Percentiles rank a stretch among this genome's conserved stretches.
These are phyloP conservation scores for Microbotryum intermedium DNA, from an alignment of 1,284 basidiomycete species.

Conservation along the genomic window DNA sequence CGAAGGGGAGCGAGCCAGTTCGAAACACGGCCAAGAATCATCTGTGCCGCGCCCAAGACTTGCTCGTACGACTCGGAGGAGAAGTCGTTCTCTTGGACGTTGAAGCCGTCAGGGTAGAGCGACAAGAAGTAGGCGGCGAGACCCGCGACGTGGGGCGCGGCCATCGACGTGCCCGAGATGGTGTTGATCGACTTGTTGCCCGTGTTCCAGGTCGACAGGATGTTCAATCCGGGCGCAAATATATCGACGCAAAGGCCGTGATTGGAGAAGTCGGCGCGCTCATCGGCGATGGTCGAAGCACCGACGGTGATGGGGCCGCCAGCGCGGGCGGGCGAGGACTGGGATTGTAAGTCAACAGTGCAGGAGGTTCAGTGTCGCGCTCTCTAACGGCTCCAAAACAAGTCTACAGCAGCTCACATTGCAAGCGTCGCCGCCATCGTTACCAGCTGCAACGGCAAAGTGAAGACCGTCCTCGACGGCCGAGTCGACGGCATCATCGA, in stretches of 20 bases:
- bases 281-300: slow-evolving; percentile 68
- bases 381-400: slow-evolving; percentile 6
- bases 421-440: slow-evolving; percentile 32
- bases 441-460: slow-evolving; percentile 90
- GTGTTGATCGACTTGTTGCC: slow-evolving; percentile 54
- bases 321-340: slow-evolving; percentile 67
- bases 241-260: slow-evolving; percentile 52
- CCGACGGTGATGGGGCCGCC: slow-evolving; percentile 75
- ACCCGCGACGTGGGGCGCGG: slow-evolving; percentile 56
- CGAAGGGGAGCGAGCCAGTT: slow-evolving; percentile 8
- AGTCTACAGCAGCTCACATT: no score
- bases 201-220: slow-evolving; percentile 61
- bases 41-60: slow-evolving; percentile 16
- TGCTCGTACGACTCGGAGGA: slow-evolving; percentile 1
- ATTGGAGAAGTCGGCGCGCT: slow-evolving; percentile 71
- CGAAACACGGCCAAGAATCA: slow-evolving; percentile 35
- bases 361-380: not conserved
- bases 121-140: slow-evolving; percentile 76
- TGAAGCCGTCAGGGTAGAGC: slow-evolving; percentile 36
- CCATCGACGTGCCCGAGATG: slow-evolving; percentile 54
- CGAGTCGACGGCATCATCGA: slow-evolving; percentile 76
- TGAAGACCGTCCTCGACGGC: slow-evolving; percentile 79
- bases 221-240: slow-evolving; percentile 62
- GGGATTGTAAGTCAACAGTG: not conserved
- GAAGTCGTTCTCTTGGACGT: slow-evolving; percentile 16